Conservation (phyloP, 2,329 filamentous ascomycete genomes). For the Neospermospora avenae region DNA sequence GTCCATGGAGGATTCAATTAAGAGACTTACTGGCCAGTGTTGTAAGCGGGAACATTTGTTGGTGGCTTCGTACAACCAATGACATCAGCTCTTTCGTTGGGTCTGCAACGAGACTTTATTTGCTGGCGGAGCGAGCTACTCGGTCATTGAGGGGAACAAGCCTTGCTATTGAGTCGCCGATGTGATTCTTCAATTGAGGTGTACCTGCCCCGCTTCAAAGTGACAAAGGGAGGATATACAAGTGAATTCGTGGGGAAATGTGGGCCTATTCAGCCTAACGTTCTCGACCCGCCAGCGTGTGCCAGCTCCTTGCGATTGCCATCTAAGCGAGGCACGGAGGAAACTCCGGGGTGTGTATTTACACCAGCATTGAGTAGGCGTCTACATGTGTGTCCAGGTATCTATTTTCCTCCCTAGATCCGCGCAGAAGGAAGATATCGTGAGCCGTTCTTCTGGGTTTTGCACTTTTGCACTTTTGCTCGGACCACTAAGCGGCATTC, state of each 20-base stretch:
- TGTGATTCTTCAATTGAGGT: not conserved
- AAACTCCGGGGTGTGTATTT: not conserved
- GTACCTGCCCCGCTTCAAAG: not conserved
- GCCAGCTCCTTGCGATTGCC: not conserved
- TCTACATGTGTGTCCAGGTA: not conserved
- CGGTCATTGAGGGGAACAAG: not conserved
- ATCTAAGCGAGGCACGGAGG: not conserved
- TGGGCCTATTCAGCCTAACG: not conserved
- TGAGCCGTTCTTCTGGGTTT: not conserved
- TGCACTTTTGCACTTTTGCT: not conserved
- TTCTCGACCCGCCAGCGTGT: not conserved
- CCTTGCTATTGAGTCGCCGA: not conserved
- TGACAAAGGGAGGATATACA: not conserved
- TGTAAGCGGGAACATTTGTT: not conserved
- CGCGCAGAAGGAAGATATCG: not conserved
- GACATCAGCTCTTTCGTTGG: not conserved
- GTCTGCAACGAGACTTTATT: not conserved
- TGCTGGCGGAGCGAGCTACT: not conserved
- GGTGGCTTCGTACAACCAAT: conserved; percentile 1
- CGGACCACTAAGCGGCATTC: not conserved
- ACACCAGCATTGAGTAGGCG: not conserved
- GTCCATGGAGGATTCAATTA: too few species aligned
- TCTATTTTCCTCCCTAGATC: not conserved
- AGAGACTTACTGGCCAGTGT: not conserved
- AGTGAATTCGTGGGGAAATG: not conserved